A percentile compares a stretch with the other conserved stretches of the same genome.
Conservation (phyloP, 2,329 filamentous ascomycete species). For the Tolypocladium capitatum region DNA sequence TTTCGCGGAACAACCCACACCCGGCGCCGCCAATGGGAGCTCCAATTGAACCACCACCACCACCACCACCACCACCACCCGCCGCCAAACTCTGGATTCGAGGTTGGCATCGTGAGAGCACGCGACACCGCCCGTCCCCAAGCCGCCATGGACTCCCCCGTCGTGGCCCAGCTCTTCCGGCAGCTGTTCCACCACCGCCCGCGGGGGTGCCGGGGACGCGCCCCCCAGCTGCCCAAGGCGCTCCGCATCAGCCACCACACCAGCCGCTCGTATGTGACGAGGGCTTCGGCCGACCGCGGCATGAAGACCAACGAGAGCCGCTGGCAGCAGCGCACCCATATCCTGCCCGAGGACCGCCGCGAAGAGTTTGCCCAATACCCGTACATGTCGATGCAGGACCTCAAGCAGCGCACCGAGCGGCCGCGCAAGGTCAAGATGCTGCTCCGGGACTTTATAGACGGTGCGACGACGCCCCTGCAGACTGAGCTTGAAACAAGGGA, state of each 20-base stretch:
- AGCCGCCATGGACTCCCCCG: slow-evolving; percentile 62
- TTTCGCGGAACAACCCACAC: neutral
- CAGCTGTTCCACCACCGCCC: slow-evolving; percentile 63
- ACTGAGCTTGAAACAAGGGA: slow-evolving; percentile 2
- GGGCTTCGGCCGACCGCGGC: slow-evolving; percentile 22
- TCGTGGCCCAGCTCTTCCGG: slow-evolving; percentile 66
- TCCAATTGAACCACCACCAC: neutral
- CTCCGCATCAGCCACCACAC: neutral
- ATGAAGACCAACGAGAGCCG: slow-evolving; percentile 47
- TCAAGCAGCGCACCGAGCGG: slow-evolving; percentile 59
- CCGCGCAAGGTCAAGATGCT: slow-evolving; percentile 91
- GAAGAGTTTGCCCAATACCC: slow-evolving; percentile 75
- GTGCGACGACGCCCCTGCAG: slow-evolving; percentile 26
- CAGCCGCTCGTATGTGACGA: slow-evolving; percentile 14
- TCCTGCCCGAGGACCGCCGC: slow-evolving; percentile 62
- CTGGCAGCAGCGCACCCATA: slow-evolving; percentile 75
- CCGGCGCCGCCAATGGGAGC: neutral
- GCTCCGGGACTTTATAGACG: slow-evolving; percentile 93
- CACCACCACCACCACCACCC: neutral
- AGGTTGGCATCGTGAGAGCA: slow-evolving; percentile 7
- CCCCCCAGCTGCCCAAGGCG: neutral
- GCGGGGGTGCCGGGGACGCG: slow-evolving; percentile 18
- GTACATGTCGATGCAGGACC: slow-evolving; percentile 67
- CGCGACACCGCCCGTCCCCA: neutral
- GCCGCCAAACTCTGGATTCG: slow-evolving; percentile 3